Evolutionary conservation across 2,329 filamentous ascomycete genomes (phyloP).

Genomic region (Ramichloridium luteum): DNA sequence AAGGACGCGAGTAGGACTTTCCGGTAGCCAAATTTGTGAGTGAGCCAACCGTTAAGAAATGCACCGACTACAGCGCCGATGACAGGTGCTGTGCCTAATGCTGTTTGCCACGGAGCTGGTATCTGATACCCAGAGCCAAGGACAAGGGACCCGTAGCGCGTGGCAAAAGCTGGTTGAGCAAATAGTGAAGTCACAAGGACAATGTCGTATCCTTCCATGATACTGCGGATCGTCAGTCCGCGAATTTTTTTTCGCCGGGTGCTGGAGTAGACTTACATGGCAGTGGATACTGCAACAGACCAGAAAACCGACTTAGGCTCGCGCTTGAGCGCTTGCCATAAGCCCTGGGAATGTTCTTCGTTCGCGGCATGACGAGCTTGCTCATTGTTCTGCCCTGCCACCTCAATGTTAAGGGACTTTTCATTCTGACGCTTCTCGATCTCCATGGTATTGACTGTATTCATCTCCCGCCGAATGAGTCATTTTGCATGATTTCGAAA

Average conservation of each 20-base stretch:
- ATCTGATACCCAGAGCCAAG: too few relatives aligned
- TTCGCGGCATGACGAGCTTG: too few relatives aligned
- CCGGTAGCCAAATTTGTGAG: conserved; percentile 35
- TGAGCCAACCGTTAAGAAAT: conserved; percentile 52
- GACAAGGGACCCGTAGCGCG: too few relatives aligned
- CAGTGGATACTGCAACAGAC: conserved; percentile 9
- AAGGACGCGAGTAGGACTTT: conserved; percentile 49
- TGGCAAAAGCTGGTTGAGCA: conserved; percentile 21
- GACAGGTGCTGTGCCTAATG: conserved; percentile 43
- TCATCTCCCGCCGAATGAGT: too few relatives aligned
- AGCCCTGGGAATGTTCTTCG: conserved; percentile 1
- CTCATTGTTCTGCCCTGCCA: conserved; percentile 2
- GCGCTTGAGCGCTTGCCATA: conserved; percentile 5
- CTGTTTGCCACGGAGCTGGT: conserved; percentile 46
- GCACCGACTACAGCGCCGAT: conserved; percentile 48
- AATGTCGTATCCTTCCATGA: conserved; percentile 32
- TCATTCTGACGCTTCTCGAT: too few relatives aligned
- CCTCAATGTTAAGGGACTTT: too few relatives aligned
- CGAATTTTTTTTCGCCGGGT: background rate
- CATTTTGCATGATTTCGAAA: too few relatives aligned
- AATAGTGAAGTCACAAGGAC: conserved; percentile 26
- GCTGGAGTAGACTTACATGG: background rate
- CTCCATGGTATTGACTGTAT: too few relatives aligned
- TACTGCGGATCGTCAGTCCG: conserved; percentile 5
- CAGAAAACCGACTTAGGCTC: conserved; percentile 9